Base-by-base conservation (phyloP, 2,329 filamentous ascomycete genomes). In the Hypoxylon sp. region DNA sequence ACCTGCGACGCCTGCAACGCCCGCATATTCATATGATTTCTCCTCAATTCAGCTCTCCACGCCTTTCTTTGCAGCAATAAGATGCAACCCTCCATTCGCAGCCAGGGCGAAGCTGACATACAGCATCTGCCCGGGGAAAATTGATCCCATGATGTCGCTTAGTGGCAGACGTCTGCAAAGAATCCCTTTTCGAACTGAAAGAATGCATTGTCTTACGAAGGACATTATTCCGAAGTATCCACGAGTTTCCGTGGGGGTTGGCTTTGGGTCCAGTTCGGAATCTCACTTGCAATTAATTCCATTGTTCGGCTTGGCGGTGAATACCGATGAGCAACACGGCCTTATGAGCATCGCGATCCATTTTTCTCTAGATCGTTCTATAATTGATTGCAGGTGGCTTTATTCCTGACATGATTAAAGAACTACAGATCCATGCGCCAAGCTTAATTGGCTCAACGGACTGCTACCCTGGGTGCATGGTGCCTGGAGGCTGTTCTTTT, bases 361-460 rank as follows among this genome's bases (percentile, higher is more conserved):
- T 44, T 29, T 54, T 52, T 55, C 47, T 52, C 46, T 53, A 65
- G 53, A 66, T 70, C 65, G 65, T 70, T 71, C 69, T 70, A 70
- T 66, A 55, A 57, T 47, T 65, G 53, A 55, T 29, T 65, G 61
- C 50, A 58, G 37, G 60, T 67, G 67, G 63, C 56, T 70, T 65
- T 65, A 65, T 63, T 63, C 46, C 48, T 68, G 62, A 65, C 68
- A 65, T 68, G 68, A 70, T 70, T 58, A 55, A 53, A 59, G 50
- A 44, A 48, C 48, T 68, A 55, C 65, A 62, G 68, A 60, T 63
- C 68, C 63, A 61, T 70, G 65, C 68, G 68, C 68, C 65, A 70
- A 68, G 65, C 58, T 63, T 33, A 55, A 64, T 63, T 70, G 55
- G 68, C n/a, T 66, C 31, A 54, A 47, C 51, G 29, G 53, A 68